phyloP scores from a whole-genome alignment of 371 early-diverging fungal species.

The Vairimorpha necatrix region DNA sequence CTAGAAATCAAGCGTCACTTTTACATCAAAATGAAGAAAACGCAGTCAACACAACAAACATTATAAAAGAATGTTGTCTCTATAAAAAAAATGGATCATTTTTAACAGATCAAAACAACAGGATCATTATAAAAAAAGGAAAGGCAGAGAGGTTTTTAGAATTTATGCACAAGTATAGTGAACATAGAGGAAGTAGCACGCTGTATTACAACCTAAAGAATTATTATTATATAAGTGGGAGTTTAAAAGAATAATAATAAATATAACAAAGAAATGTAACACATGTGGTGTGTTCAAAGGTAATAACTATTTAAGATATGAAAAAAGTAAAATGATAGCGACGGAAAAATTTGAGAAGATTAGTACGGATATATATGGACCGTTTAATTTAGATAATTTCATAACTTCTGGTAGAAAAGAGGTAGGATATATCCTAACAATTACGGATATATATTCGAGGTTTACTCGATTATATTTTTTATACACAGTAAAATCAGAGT shows the following conservation, averaged over 20 bases:
- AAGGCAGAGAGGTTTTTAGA: not conserved
- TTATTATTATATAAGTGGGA: not conserved
- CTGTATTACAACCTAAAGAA: not conserved
- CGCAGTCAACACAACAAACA: not conserved
- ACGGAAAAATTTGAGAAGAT: not conserved
- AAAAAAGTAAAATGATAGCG: not conserved
- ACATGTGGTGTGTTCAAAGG: not conserved
- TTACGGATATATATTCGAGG: constrained; percentile 23
- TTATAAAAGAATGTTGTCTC: not conserved
- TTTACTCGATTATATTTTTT: not conserved
- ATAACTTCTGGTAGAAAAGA: not conserved
- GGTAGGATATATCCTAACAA: constrained; percentile 5
- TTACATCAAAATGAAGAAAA: not conserved
- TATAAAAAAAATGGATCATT: not conserved
- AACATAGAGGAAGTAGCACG: not conserved
- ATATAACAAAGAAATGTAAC: not conserved
- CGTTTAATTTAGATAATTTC: not conserved
- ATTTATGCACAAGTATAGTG: not conserved
- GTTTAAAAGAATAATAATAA: not conserved
- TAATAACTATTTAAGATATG: not conserved
- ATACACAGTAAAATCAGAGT: not conserved
- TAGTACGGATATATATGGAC: constrained; percentile 15
- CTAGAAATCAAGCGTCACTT: not conserved
- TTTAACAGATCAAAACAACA: not conserved
- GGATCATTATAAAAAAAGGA: not conserved